These are phyloP conservation scores for Borovskyia barvae DNA, from an alignment of 208 protist species.

Conservation along the genomic window DNA sequence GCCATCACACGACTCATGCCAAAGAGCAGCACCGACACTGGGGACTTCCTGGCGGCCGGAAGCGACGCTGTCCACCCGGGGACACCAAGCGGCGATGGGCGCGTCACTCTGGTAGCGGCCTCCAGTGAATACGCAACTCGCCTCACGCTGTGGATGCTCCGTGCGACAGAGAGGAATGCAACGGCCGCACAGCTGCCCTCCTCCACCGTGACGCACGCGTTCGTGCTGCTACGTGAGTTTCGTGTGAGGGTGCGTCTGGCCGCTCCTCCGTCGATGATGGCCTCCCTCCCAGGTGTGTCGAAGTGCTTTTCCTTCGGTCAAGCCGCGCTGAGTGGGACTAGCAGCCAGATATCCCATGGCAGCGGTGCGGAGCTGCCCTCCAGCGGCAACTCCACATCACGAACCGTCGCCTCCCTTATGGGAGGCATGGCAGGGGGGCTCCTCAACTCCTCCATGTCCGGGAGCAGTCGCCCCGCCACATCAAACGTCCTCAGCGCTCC, in stretches of 20 bases:
- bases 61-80: neutral
- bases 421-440: no score
- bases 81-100: neutral
- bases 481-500: no score
- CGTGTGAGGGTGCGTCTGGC: conserved; percentile 30
- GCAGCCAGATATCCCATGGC: neutral
- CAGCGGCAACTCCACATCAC: neutral
- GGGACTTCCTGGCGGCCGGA: neutral
- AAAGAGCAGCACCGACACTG: neutral
- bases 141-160: conserved; percentile 31
- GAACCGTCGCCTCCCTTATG: no score
- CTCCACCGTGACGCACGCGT: neutral
- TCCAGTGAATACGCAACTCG: conserved; percentile 40
- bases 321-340: neutral
- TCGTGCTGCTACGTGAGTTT: conserved; percentile 33
- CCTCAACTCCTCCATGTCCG: neutral
- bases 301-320: conserved; percentile 4
- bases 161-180: neutral
- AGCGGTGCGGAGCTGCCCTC: neutral
- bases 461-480: neutral
- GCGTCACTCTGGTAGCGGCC: conserved; percentile 27
- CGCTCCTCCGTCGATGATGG: conserved; percentile 3
- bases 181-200: neutral
- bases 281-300: conserved; percentile 15
- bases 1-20: conserved; percentile 6